Conservation (phyloP, 2,329 filamentous ascomycete species). For the Ustilaginoidea virens region DNA sequence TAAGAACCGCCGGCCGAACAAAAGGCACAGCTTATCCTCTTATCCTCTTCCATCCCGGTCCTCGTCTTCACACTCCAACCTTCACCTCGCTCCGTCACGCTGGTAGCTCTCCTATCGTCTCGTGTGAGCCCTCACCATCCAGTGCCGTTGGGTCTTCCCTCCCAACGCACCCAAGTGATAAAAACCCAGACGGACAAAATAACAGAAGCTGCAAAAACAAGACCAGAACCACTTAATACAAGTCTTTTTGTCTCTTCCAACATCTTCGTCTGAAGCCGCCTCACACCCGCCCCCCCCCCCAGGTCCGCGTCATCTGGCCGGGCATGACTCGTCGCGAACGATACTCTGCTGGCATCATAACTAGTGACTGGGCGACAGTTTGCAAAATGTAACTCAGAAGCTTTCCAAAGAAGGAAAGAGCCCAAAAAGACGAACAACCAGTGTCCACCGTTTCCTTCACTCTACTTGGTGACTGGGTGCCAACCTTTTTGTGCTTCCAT, state of each 20-base stretch:
- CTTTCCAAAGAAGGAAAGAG: background rate
- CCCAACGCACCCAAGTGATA: too few species aligned
- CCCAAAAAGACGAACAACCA: slow-evolving; percentile 4
- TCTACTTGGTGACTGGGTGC: slow-evolving; percentile 3
- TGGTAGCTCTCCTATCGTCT: too few species aligned
- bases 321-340: slow-evolving; percentile 6
- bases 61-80: too few species aligned
- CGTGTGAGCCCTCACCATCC: slow-evolving; percentile 1
- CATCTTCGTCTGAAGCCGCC: background rate
- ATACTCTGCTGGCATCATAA: slow-evolving; percentile 5
- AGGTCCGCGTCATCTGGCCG: background rate
- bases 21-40: too few species aligned
- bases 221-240: slow-evolving; percentile 1
- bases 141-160: background rate
- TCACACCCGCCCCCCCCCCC: background rate
- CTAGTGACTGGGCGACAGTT: slow-evolving; percentile 4
- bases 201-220: background rate
- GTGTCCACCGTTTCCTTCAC: background rate
- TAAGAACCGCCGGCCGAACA: too few species aligned
- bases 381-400: slow-evolving; percentile 5
- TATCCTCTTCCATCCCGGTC: too few species aligned
- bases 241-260: background rate
- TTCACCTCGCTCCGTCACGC: too few species aligned
- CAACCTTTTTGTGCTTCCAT: slow-evolving; percentile 4
- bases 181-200: too few species aligned